Conservation (phyloP, 495 filamentous ascomycete genomes). For the Penicillium paradoxum region DNA sequence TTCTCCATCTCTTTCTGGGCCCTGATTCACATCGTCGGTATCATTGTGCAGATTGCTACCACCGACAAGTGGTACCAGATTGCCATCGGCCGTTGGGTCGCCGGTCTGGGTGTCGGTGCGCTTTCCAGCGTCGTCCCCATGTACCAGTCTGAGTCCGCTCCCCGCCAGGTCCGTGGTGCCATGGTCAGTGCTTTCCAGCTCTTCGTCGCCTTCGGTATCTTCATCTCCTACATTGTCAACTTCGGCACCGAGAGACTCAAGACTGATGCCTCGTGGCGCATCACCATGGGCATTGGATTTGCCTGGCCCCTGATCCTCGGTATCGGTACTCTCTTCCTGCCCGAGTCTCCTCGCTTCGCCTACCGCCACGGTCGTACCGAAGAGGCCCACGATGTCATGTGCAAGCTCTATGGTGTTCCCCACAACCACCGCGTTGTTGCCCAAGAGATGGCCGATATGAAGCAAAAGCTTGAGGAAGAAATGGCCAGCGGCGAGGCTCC, state of each 20-base stretch:
- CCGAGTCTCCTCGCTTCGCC: constrained; percentile 66
- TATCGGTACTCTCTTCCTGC: constrained; percentile 62
- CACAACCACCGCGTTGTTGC: constrained; percentile 58
- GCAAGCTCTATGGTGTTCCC: constrained; percentile 64
- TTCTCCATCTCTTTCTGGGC: constrained; percentile 51
- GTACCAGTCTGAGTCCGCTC: constrained; percentile 68
- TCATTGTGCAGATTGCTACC: constrained; percentile 63
- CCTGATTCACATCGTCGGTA: constrained; percentile 62
- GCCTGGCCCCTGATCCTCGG: constrained; percentile 72
- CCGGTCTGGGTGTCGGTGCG: constrained; percentile 65
- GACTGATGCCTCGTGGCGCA: constrained; percentile 64
- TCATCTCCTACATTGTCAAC: constrained; percentile 76
- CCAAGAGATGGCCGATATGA: constrained; percentile 63
- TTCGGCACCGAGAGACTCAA: constrained; percentile 59
- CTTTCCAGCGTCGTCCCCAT: constrained; percentile 68
- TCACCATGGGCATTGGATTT: constrained; percentile 76
- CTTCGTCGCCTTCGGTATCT: constrained; percentile 83
- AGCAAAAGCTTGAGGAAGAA: constrained; percentile 57
- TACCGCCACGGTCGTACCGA: constrained; percentile 62
- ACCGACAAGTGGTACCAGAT: constrained; percentile 49
- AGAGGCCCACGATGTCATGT: constrained; percentile 64
- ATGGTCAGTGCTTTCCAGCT: constrained; percentile 75
- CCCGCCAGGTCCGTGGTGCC: constrained; percentile 60
- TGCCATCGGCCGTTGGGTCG: constrained; percentile 53
- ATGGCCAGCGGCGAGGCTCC: constrained; percentile 47